Conservation (phyloP, 352 stramenopile genomes). For the Labyrinthula sp. region DNA sequence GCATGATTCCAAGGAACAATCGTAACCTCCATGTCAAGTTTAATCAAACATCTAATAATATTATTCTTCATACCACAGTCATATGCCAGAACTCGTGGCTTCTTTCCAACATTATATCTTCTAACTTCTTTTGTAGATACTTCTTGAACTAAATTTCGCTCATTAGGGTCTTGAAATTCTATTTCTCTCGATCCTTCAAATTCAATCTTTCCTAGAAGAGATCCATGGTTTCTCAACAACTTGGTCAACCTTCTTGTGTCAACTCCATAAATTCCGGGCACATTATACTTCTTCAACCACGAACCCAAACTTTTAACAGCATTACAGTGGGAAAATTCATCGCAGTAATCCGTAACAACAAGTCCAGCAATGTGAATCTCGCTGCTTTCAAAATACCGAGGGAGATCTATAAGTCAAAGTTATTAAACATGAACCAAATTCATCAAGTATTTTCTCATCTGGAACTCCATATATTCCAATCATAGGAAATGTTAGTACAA, state of each 20-base stretch:
- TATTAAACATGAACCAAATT: too few relatives aligned
- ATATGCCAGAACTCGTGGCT: conserved; percentile 66
- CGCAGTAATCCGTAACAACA: conserved; percentile 86
- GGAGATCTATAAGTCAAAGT: too few relatives aligned
- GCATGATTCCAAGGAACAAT: conserved; percentile 89
- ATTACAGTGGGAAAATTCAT: conserved; percentile 83
- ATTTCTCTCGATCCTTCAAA: conserved; percentile 42
- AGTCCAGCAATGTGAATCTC: conserved; percentile 81
- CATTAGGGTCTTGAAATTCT: conserved; percentile 72
- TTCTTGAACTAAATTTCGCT: conserved; percentile 71
- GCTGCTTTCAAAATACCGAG: conserved; percentile 48
- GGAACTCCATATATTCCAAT: conserved; percentile 96
- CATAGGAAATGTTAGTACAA: conserved; percentile 84
- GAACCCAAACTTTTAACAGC: conserved; percentile 54
- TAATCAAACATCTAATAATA: conserved; percentile 89
- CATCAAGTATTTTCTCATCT: conserved; percentile 60
- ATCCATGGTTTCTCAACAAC: conserved; percentile 79
- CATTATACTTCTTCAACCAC: conserved; percentile 60
- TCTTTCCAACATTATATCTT: conserved; percentile 75
- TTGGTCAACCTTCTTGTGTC: conserved; percentile 94
- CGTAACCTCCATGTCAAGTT: conserved; percentile 63
- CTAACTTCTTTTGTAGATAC: conserved; percentile 72
- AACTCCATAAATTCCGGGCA: conserved; percentile 81
- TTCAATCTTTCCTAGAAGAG: conserved; percentile 83
- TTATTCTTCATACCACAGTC: conserved; percentile 99